Base-by-base conservation (phyloP, 257 asterid genomes). In the Primulina eburnea region DNA sequence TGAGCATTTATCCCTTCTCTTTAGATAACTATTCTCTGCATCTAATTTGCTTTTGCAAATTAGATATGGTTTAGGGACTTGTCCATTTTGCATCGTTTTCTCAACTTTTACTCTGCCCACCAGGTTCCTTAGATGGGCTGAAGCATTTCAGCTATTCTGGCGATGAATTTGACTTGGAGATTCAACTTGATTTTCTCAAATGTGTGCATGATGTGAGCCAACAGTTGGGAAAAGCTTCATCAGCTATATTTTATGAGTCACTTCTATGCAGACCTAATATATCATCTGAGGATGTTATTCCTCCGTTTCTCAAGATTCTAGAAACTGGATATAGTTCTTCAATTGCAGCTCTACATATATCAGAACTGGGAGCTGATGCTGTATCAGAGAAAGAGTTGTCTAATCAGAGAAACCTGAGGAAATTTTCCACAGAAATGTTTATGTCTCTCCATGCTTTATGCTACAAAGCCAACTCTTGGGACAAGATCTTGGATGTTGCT, bases 181-280 rank as follows among this genome's bases (percentile, higher is more conserved):
- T 88, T 82, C 86, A 86, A 18, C 82, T 78, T 75, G 96, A 86
- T 80, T 78, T 86, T 58, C 86, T 89, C 61, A 87, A 80, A 63
- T 93, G 99, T 77, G 83, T 85, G 68, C 83, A 72, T 69, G 78
- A 69, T 77, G 86, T 93, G 78, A 86, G 88, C 84, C 96, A 86
- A 71, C 96, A 90, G 80, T 79, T 93, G 70, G 94, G 97, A 74
- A 89, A 85, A 84, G 92, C 96, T 57, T 84, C 95, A 71, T 88
- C 97, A 59, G 88, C 95, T 81, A 78, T 90, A 78, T 81, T 89
- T 76, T 86, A 83, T 50, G 96, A 93, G 82, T 81, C 86, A 43
- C 85, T 93, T 67, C 86, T 82, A 73, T 80, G 79, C 59, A 65
- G 80, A 56, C 88, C 94, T 75, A 80, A 68, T 70, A 37, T 78